These are phyloP conservation scores for Xylaria arbuscula DNA, from an alignment of 2,329 filamentous ascomycete species.

Conservation along the genomic window DNA sequence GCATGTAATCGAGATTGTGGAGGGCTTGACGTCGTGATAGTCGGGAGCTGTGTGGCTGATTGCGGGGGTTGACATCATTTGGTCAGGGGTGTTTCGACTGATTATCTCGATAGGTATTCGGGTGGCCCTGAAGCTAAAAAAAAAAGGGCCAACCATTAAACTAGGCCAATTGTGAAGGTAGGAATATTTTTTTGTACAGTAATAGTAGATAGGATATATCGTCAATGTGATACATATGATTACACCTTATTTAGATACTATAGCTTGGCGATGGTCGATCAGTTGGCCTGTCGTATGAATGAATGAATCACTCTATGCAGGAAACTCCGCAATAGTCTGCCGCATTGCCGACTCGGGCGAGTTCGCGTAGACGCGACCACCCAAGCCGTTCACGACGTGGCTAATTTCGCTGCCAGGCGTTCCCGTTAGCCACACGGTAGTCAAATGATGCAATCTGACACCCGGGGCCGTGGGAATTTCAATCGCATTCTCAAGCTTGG, in stretches of 20 bases:
- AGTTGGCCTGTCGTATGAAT: neutral
- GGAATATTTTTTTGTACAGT: neutral
- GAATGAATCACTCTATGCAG: neutral
- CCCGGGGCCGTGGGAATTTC: constrained; percentile 45
- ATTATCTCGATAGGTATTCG: neutral
- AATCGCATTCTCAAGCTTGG: constrained; percentile 50
- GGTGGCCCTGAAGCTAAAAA: neutral
- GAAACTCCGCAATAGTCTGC: constrained; percentile 47
- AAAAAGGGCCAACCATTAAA: neutral
- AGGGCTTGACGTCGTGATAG: constrained; percentile 33
- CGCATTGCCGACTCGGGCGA: constrained; percentile 49
- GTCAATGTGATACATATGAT: neutral
- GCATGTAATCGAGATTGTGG: constrained; percentile 34
- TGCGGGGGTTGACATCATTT: constrained; percentile 33
- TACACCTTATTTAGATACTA: neutral
- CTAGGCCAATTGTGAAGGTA: neutral
- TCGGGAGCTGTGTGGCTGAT: constrained; percentile 26
- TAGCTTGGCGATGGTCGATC: neutral
- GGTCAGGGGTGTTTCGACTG: constrained; percentile 19
- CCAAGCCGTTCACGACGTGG: constrained; percentile 49
- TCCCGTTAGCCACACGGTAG: constrained; percentile 50
- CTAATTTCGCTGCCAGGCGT: constrained; percentile 48
- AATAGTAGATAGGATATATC: neutral
- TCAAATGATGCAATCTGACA: constrained; percentile 49
- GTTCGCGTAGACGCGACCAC: constrained; percentile 47